Conservation (phyloP, 441 rosid species). For the Gossypium laxum region DNA sequence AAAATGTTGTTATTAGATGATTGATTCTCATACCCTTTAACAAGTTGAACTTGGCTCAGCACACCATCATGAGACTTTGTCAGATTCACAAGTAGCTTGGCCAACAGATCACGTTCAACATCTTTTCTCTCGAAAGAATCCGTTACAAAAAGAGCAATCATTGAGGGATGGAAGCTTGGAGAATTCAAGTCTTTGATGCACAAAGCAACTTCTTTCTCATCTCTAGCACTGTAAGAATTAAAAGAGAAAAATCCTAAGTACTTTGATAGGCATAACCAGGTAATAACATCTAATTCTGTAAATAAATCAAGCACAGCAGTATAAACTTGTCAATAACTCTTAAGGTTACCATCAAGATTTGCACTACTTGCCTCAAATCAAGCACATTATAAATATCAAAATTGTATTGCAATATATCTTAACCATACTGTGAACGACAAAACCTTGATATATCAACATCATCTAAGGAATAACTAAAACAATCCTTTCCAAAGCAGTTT, state of each 20-base stretch:
- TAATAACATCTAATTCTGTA: neutral
- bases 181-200: constrained; percentile 84
- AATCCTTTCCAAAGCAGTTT: neutral
- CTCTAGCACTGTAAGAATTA: constrained; percentile 62
- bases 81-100: constrained; percentile 72
- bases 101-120: constrained; percentile 72
- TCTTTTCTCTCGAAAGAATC: constrained; percentile 96
- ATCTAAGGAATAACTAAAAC: neutral
- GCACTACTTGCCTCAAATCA: neutral
- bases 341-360: neutral
- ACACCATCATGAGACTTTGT: constrained; percentile 39
- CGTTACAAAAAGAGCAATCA: constrained; percentile 86
- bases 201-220: constrained; percentile 73
- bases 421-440: neutral
- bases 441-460: neutral
- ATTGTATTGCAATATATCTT: neutral
- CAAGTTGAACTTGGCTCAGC: constrained; percentile 46
- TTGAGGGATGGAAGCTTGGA: constrained; percentile 66
- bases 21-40: constrained; percentile 49
- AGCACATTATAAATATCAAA: neutral
- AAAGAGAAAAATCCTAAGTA: neutral
- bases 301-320: neutral
- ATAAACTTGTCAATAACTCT: neutral
- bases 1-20: neutral
- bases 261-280: neutral